Evolutionary conservation across 2,329 filamentous ascomycete genomes (phyloP), one percentile per base, ranked within the genome.

Genomic region (Ceratocystis eucalypticola): DNA sequence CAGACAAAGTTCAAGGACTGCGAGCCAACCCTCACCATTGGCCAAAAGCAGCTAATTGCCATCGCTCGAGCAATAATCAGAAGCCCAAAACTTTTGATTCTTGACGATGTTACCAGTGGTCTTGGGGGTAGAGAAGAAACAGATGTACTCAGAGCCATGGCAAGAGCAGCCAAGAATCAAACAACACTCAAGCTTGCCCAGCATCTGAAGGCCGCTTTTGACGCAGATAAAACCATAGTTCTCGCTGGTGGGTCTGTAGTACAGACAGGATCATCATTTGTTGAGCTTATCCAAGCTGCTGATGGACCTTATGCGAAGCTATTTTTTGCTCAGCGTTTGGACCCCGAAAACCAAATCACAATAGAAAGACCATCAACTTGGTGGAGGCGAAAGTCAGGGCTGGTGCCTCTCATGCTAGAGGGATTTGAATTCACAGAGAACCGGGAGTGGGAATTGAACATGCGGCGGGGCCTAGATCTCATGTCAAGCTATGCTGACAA

Each of bases 91-190:
- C 82, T 88, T 37, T 76, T 88, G 0, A 79, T 88, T 15, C 74
- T 88, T 1, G 86, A 88, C 68, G 86, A 88, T 73, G 85, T 85
- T 0, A 88, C 86, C 0, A 83, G 80, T 57, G 82, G 84, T 0
- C 71, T 79, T 22, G 76, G 77, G 62, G 72, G 74, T 1, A 73
- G 77, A 17, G 73, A 77, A 0, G 77, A 79, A 61, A 73, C 75
- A 0, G 76, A 81, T 15, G 82, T 85, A 0, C 82, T 85, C 69
- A 73, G 77, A 25, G 82, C 82, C 0, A 75, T 85, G 2, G 78
- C 80, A 57, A 76, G 76, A 15, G 77, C 84, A 0, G 81, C 82
- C 0, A 74, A 76, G 53, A 78, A 80, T 45, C 76, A 84, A 3
- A 88, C 85, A 0, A 87, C 84, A 0, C 82, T 88, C 37, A 78